A percentile compares a stretch with the other conserved stretches of the same genome.
Evolutionary conservation across 768 basidiomycete species (phyloP).

Genomic region (Hypsizygus marmoreus): DNA sequence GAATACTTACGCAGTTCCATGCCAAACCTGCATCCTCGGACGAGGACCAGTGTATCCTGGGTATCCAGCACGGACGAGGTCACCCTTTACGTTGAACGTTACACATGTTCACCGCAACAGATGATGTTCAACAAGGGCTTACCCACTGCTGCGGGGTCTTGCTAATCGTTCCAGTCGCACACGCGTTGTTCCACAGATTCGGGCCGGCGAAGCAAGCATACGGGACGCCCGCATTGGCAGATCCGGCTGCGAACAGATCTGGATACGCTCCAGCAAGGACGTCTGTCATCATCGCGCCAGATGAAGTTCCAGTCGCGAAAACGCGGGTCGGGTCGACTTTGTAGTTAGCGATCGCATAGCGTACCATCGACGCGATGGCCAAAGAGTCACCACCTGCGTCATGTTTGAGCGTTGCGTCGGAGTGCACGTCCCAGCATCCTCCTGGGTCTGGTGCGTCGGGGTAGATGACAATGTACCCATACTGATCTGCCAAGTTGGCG

Average conservation of each 20-base stretch:
- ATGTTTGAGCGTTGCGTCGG: constrained; percentile 52
- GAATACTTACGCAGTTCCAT: constrained; percentile 46
- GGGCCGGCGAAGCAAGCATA: constrained; percentile 56
- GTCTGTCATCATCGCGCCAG: constrained; percentile 64
- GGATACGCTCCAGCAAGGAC: constrained; percentile 57
- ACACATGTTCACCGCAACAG: too few species aligned
- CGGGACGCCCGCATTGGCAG: constrained; percentile 54
- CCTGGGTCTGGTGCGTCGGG: constrained; percentile 44
- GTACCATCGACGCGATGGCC: constrained; percentile 47
- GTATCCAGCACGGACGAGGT: constrained; percentile 46
- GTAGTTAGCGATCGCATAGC: constrained; percentile 49
- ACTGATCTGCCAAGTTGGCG: constrained; percentile 48
- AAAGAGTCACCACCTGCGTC: constrained; percentile 57
- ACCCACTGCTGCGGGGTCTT: constrained; percentile 52
- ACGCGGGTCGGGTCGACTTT: constrained; percentile 48
- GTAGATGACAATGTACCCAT: constrained; percentile 55
- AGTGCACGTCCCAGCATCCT: constrained; percentile 56
- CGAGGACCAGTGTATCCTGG: constrained; percentile 53
- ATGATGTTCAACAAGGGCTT: constrained; percentile 15
- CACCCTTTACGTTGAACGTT: too few species aligned
- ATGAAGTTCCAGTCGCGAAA: constrained; percentile 52
- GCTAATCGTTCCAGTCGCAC: constrained; percentile 44
- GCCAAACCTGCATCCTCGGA: constrained; percentile 56
- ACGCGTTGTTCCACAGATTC: constrained; percentile 47
- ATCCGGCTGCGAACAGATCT: constrained; percentile 50